Percentiles rank a stretch among this genome's conserved stretches.
Evolutionary conservation across 257 asterid species (phyloP).

Genomic region (Ballota nigra): DNA sequence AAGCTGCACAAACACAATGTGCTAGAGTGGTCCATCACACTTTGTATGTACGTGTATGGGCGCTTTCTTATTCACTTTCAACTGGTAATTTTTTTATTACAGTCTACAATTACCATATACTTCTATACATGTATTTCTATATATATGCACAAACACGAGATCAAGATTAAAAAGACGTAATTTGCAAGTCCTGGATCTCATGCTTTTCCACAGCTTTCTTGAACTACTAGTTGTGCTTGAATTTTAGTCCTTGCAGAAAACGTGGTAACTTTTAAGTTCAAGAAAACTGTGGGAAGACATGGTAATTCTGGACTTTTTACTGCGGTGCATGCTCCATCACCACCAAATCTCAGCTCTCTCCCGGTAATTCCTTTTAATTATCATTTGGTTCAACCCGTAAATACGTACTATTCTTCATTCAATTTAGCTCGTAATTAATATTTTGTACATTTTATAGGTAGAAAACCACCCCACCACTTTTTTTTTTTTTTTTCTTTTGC

Average conservation of each 20-base stretch:
- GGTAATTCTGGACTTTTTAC: conserved; percentile 41
- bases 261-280: conserved; percentile 36
- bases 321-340: neutral
- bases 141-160: neutral
- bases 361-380: neutral
- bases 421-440: no score
- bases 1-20: conserved; percentile 30
- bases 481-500: no score
- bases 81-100: neutral
- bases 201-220: conserved; percentile 98
- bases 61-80: conserved; percentile 16
- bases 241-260: neutral
- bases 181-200: conserved; percentile 25
- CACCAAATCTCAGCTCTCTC: neutral
- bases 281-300: conserved; percentile 67
- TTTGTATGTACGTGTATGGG: conserved; percentile 27
- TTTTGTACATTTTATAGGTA: no score
- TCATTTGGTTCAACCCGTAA: neutral
- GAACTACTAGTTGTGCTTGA: conserved; percentile 49
- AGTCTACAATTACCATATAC: neutral
- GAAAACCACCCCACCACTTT: no score
- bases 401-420: neutral
- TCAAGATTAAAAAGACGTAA: neutral
- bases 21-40: conserved; percentile 50
- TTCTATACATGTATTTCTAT: neutral